Conservation (phyloP, 768 basidiomycete genomes). For the Baorangia bicolor region DNA sequence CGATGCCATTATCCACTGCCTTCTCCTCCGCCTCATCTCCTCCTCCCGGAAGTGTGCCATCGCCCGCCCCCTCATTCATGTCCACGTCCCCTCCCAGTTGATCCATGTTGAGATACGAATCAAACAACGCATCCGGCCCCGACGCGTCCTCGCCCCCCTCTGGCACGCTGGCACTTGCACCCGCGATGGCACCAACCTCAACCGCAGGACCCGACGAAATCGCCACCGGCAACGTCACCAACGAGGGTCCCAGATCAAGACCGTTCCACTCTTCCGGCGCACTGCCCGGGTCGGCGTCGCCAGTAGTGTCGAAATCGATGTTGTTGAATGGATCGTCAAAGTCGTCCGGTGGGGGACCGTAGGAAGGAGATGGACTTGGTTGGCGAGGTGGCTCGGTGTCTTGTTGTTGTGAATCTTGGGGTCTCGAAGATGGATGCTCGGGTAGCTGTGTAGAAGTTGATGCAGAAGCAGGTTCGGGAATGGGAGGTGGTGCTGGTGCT, state of each 20-base stretch:
- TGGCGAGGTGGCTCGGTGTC: not conserved
- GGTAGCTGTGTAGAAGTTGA: not conserved
- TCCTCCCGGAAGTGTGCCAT: not conserved
- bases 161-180: not conserved
- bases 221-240: not conserved
- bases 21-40: not conserved
- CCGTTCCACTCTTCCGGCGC: conserved; percentile 2
- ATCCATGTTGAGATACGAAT: conserved; percentile 27
- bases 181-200: not conserved
- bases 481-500: not conserved
- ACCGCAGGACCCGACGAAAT: not conserved
- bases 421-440: not conserved
- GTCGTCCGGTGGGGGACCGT: conserved; percentile 6
- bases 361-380: not conserved
- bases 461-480: not conserved
- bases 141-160: not conserved
- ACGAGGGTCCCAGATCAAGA: conserved; percentile 11
- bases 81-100: conserved; percentile 3
- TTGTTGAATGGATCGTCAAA: conserved; percentile 13
- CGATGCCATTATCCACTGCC: not conserved
- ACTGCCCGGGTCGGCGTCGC: not conserved
- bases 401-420: not conserved
- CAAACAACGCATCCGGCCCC: conserved; percentile 15
- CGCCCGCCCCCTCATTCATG: not conserved
- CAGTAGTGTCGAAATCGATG: conserved; percentile 12